phyloP scores from a whole-genome alignment of 2,329 filamentous ascomycete species.

The Fusarium sp. region DNA sequence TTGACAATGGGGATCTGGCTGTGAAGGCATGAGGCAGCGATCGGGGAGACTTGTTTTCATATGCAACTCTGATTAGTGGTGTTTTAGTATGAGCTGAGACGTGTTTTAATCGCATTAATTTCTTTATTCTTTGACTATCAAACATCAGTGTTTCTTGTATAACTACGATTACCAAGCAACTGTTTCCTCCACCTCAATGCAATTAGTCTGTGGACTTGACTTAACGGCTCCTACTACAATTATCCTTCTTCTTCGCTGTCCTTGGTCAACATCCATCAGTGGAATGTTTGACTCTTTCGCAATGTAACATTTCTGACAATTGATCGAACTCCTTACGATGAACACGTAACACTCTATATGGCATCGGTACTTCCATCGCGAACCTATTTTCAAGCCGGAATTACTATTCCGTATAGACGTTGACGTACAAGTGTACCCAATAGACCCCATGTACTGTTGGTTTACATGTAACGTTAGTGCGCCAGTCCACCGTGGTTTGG shows the following conservation, averaged over 20 bases:
- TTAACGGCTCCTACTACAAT: too few relatives aligned
- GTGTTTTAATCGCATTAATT: neutral
- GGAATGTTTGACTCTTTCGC: too few relatives aligned
- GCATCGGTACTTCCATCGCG: neutral
- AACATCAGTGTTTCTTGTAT: neutral
- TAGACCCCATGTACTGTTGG: neutral
- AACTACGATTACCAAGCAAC: too few relatives aligned
- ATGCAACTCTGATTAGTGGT: neutral
- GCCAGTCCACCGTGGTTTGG: neutral
- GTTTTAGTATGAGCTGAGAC: neutral
- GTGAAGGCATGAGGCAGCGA: neutral
- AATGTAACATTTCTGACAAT: neutral
- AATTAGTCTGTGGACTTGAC: neutral
- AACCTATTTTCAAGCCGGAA: neutral
- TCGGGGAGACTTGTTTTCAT: neutral
- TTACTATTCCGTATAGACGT: neutral
- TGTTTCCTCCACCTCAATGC: neutral
- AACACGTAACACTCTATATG: neutral
- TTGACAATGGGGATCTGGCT: neutral
- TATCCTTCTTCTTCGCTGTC: neutral
- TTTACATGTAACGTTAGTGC: neutral
- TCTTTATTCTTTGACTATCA: neutral
- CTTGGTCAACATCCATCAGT: neutral
- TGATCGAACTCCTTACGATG: neutral
- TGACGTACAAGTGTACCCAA: neutral